Percentiles rank a stretch among this genome's conserved stretches.
These are phyloP conservation scores for Dillenia suffruticosa DNA, from an alignment of 164 flowering plant species.

Conservation along the genomic window DNA sequence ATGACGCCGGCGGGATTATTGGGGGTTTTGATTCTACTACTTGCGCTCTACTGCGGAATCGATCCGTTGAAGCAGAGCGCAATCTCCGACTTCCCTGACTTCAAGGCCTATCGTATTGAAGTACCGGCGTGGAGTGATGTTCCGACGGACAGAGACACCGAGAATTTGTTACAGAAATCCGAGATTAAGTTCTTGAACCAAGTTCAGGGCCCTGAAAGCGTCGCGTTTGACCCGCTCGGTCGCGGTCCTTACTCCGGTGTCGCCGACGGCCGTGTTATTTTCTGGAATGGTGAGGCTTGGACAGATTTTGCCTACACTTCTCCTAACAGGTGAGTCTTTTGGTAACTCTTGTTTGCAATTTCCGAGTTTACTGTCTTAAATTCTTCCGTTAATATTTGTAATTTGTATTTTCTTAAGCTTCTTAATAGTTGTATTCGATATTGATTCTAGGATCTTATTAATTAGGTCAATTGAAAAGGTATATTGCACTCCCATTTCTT, in stretches of 20 bases:
- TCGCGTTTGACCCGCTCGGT: slow-evolving; percentile 76
- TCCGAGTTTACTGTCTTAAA: not conserved
- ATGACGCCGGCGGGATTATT: slow-evolving; percentile 26
- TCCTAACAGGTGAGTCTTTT: slow-evolving; percentile 16
- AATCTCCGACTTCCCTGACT: slow-evolving; percentile 60
- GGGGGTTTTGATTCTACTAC: slow-evolving; percentile 30
- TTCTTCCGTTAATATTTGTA: too few relatives aligned
- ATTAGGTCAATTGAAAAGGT: too few relatives aligned
- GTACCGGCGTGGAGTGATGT: slow-evolving; percentile 45
- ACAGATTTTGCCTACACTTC: slow-evolving; percentile 33
- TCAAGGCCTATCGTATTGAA: slow-evolving; percentile 40
- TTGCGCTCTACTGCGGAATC: slow-evolving; percentile 63
- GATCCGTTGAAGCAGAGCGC: slow-evolving; percentile 77
- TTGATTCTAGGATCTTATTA: too few relatives aligned
- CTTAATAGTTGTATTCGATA: too few relatives aligned
- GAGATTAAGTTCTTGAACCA: slow-evolving; percentile 67
- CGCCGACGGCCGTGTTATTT: slow-evolving; percentile 78
- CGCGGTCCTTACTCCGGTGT: slow-evolving; percentile 95
- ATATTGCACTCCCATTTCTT: too few relatives aligned
- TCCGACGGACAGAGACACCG: slow-evolving; percentile 40
- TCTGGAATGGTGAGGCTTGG: slow-evolving; percentile 34
- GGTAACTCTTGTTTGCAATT: not conserved
- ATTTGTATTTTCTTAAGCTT: too few relatives aligned
- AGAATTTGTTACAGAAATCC: slow-evolving; percentile 60
- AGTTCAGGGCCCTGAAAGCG: slow-evolving; percentile 86